Evolutionary conservation across 441 rosid genomes (phyloP).

Genomic region (Geranium incanum): DNA sequence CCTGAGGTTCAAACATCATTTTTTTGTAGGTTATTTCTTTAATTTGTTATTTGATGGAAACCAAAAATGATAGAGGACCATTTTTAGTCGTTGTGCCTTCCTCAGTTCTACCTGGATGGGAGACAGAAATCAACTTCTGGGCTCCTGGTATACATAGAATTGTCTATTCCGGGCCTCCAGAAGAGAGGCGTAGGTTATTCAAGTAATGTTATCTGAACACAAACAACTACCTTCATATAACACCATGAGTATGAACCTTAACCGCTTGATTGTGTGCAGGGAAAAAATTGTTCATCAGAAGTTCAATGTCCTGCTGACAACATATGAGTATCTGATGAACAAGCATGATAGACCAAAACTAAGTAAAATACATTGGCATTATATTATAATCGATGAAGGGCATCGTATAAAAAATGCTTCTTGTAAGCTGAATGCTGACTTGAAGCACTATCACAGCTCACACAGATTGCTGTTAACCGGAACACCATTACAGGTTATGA

Average conservation of each 20-base stretch:
- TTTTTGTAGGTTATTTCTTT: slow-evolving; percentile 68
- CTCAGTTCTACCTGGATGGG: slow-evolving; percentile 94
- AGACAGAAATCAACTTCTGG: slow-evolving; percentile 80
- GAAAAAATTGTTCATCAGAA: slow-evolving; percentile 82
- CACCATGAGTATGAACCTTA: slow-evolving; percentile 17
- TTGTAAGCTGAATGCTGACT: slow-evolving; percentile 90
- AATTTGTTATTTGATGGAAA: slow-evolving; percentile 91
- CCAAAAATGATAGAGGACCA: slow-evolving; percentile 91
- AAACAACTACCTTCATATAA: slow-evolving; percentile 11
- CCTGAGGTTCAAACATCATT: slow-evolving; percentile 12
- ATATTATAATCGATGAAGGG: slow-evolving; percentile 91
- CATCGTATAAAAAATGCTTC: slow-evolving; percentile 98
- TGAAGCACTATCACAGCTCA: slow-evolving; percentile 79
- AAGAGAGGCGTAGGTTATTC: slow-evolving; percentile 81
- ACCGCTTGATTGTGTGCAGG: slow-evolving; percentile 40
- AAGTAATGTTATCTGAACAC: slow-evolving; percentile 44
- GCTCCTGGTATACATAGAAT: slow-evolving; percentile 67
- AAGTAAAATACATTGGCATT: slow-evolving; percentile 86
- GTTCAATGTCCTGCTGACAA: slow-evolving; percentile 85
- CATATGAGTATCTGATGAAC: slow-evolving; percentile 94
- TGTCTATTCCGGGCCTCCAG: slow-evolving; percentile 86
- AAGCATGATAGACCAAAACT: slow-evolving; percentile 93
- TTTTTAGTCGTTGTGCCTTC: slow-evolving; percentile 95
- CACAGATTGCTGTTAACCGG: slow-evolving; percentile 89
- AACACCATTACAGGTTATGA: slow-evolving; percentile 75